These are phyloP conservation scores for Boletus insuetus DNA, from an alignment of 768 basidiomycete species.

Conservation along the genomic window DNA sequence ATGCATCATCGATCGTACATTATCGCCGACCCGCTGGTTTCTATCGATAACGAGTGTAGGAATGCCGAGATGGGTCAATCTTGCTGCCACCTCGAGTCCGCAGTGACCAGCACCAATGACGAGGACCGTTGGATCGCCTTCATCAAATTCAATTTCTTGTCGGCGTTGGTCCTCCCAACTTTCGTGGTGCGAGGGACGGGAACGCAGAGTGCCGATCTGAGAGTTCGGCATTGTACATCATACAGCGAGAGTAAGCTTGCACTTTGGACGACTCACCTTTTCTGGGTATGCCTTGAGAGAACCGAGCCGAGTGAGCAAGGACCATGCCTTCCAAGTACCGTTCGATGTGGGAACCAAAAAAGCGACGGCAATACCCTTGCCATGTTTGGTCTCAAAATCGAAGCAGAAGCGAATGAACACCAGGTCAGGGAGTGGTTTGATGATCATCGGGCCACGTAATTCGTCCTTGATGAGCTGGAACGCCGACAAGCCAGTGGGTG, in stretches of 20 bases:
- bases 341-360: conserved; percentile 44
- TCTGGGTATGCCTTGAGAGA: conserved; percentile 53
- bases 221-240: background rate
- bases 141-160: conserved; percentile 42
- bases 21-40: conserved; percentile 49
- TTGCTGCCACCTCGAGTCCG: conserved; percentile 60
- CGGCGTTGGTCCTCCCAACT: conserved; percentile 49
- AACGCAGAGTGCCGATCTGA: conserved; percentile 39
- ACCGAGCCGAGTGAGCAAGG: conserved; percentile 57
- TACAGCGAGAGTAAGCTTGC: background rate
- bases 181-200: conserved; percentile 41
- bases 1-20: conserved; percentile 9
- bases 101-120: conserved; percentile 65
- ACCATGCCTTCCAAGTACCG: conserved; percentile 56
- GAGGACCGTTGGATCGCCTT: conserved; percentile 52
- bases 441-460: conserved; percentile 31
- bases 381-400: conserved; percentile 49
- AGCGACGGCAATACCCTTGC: conserved; percentile 49
- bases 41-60: conserved; percentile 53
- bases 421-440: conserved; percentile 47
- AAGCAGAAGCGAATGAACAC: conserved; percentile 58
- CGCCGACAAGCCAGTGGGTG: conserved; percentile 13
- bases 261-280: conserved; percentile 22
- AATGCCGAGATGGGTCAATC: conserved; percentile 56
- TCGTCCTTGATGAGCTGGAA: conserved; percentile 22